Evolutionary conservation across 495 filamentous ascomycete species (phyloP), one percentile per base, ranked within the genome.

Genomic region (Lophiostoma macrostomum): DNA sequence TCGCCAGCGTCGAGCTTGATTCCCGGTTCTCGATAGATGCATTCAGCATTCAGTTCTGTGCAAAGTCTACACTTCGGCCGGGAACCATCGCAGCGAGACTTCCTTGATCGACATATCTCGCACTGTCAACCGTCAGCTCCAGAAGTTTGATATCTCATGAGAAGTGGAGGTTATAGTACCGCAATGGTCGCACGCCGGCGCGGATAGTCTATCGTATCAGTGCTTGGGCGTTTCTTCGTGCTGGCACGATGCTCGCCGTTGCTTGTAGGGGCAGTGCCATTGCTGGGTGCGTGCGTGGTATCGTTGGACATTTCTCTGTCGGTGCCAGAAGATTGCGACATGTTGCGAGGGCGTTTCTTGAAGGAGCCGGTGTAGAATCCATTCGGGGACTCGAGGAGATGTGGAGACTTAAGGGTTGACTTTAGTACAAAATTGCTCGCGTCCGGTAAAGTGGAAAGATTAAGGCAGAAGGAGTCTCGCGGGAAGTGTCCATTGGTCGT

Each of bases 1-100:
- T 90, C 87, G 48, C 87, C 87, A 24, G 87, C 86, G 67, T 90
- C 87, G 23, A 90, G 81, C 67, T 91, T 91, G 71, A 90, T 90
- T 4, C 87, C 87, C 13, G 87, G 87, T 67, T 91, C 87, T 37
- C 87, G 78, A 64, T 91, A 91, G 51, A 88, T 77, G 67, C 87
- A 91, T 53, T 90, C 87, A 13, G 85, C 87, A 53, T 87, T 84
- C 32, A 91, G 74, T 65, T 90, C 87, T 13, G 83, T 82, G 68
- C 87, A 91, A 14, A 91, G 81, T 67, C 86, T 82, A 66, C 87
- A 91, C 68, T 88, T 89, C 12, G 87, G 87, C 50, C 87, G 82
- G 6, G 78, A 84, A n/a, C 87, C 87, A 64, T 90, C 87, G 66
- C 87, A 91, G 65, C 86, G 76, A 42, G 87, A 90, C 68, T 91